Evolutionary conservation across 148 eudicot genomes (phyloP), one percentile per base, ranked within the genome.

Genomic region (Rheum nobile): DNA sequence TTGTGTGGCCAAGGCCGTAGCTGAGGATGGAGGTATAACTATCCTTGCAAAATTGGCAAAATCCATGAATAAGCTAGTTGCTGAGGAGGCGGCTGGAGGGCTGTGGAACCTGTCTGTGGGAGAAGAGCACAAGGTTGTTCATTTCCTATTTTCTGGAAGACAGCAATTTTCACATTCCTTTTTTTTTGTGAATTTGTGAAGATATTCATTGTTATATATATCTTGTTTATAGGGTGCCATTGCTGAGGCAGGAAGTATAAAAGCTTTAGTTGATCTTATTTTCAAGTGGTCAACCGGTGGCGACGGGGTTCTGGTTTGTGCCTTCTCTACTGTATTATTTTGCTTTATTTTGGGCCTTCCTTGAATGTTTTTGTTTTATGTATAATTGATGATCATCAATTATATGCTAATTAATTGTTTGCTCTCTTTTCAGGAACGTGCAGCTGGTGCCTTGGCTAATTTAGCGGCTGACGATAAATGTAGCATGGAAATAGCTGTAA

Each of bases 1-100:
- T 74, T 88, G 84, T 78, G 96, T 95, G 78, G 99, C 99, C 39
- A 95, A 92, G 85, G 90, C 99, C 52, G 96, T 95, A 73, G 99
- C 99, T 21, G 97, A 90, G 69, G 97, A 89, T 79, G 97, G 92
- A 71, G 99, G 99, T 34, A 90, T 95, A 72, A 77, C 77, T 43
- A 88, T 92, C 75, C 96, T 95, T 75, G 87, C 90, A 8, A 85
- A 83, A 77, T 79, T 95, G 79, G 97, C 97, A 29, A 88, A 85
- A 84, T 92, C 99, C 61, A 86, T 84, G 93, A 95, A 95, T 78
- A 92, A 86, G 84, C 81, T 91, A 84, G 97, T 92, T 9, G 99
- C 96, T 10, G 97, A 95, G 82, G 99, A 95, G 92, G 99, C 99
- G 77, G 99, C 97, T 50, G 97, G 99, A 77, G 99, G 99, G 74